Evolutionary conservation across 371 early-diverging fungal species (phyloP).

Genomic region (Mucor indicus): DNA sequence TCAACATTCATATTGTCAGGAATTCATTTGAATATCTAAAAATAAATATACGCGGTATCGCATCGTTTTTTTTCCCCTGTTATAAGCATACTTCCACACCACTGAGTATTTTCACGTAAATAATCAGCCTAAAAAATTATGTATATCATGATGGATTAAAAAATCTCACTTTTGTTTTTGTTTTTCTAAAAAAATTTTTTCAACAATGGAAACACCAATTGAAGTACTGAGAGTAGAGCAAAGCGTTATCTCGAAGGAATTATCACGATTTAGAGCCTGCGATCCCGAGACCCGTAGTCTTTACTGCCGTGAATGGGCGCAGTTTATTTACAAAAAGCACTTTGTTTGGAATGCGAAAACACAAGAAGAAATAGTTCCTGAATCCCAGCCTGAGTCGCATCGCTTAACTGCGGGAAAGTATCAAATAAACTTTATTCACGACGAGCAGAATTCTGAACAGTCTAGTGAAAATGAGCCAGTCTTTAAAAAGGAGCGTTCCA

Average conservation of each 20-base stretch:
- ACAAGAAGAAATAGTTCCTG: conserved; percentile 37
- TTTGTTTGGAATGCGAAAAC: conserved; percentile 50
- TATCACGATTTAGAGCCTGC: conserved; percentile 72
- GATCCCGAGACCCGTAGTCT: conserved; percentile 69
- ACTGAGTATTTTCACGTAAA: neutral
- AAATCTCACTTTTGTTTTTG: conserved; percentile 5
- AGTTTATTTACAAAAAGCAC: conserved; percentile 74
- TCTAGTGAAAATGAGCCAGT: neutral
- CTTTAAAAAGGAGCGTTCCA: conserved; percentile 13
- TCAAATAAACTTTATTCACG: conserved; percentile 23
- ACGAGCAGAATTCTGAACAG: conserved; percentile 8
- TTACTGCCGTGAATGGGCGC: conserved; percentile 85
- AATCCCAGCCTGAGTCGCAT: neutral
- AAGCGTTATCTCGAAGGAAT: conserved; percentile 64
- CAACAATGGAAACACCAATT: conserved; percentile 34
- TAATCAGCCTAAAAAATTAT: too few relatives aligned
- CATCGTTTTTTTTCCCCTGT: neutral
- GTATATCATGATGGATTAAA: too few relatives aligned
- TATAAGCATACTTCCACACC: neutral
- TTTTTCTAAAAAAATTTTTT: neutral
- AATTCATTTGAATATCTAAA: neutral
- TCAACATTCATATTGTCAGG: too few relatives aligned
- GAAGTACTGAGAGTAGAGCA: conserved; percentile 45
- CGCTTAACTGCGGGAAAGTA: conserved; percentile 26
- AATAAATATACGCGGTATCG: neutral